Conservation (phyloP, 78 protist genomes). For the Protostelium mycophagum region DNA sequence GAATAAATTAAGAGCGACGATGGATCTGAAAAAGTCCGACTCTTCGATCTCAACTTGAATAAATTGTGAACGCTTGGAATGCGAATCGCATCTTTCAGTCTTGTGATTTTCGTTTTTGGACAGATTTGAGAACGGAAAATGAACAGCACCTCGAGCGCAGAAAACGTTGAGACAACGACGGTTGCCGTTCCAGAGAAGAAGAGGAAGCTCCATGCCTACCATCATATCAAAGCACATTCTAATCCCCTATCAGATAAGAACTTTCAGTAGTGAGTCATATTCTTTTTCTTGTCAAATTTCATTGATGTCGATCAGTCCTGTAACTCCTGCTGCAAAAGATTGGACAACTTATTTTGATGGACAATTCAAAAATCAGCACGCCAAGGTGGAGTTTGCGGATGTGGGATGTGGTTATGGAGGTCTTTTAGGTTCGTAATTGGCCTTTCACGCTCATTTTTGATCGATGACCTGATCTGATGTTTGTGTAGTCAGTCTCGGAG, state of each 20-base stretch:
- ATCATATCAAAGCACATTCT: constrained; percentile 62
- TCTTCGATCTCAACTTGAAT: no score
- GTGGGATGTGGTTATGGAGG: constrained; percentile 97
- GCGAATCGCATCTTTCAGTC: no score
- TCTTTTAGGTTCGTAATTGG: constrained; percentile 18
- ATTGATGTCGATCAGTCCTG: constrained; percentile 21
- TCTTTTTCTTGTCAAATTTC: not conserved
- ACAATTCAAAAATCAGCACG: not conserved
- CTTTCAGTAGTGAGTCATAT: constrained; percentile 48
- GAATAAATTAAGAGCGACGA: no score
- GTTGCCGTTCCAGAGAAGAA: constrained; percentile 12
- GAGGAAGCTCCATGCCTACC: constrained; percentile 47
- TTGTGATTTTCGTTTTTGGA: no score
- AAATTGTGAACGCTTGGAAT: no score
- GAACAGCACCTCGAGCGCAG: no score
- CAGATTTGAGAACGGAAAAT: no score
- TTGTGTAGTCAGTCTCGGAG: constrained; percentile 25
- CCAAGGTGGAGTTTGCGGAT: constrained; percentile 72
- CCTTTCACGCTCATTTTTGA: not conserved
- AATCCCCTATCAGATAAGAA: constrained; percentile 52
- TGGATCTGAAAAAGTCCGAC: no score
- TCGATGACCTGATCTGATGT: not conserved
- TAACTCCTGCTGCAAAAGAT: constrained; percentile 31
- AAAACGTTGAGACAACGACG: no score
- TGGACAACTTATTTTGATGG: constrained; percentile 49